Percentiles rank a stretch among this genome's conserved stretches.
Conservation (phyloP, 2,329 filamentous ascomycete species). For the Colletotrichum gigasporum region DNA sequence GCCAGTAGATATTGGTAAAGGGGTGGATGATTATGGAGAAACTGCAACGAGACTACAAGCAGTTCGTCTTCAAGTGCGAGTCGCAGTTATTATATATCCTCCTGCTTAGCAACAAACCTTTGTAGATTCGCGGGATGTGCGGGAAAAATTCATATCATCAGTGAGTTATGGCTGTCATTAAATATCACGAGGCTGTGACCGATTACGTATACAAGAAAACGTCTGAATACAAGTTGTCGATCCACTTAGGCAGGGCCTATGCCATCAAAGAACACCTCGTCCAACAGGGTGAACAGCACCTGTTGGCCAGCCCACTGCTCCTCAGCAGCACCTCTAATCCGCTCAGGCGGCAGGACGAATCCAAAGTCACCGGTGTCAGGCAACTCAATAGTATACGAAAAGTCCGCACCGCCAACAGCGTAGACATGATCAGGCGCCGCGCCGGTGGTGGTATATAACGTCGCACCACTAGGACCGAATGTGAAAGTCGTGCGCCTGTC, state of each 20-base stretch:
- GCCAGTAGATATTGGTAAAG: too few species aligned
- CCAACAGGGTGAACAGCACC: slow-evolving; percentile 41
- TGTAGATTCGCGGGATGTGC: too few species aligned
- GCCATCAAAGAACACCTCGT: slow-evolving; percentile 48
- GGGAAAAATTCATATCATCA: too few species aligned
- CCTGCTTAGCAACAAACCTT: too few species aligned
- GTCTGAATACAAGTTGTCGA: too few species aligned
- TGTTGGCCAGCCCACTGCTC: slow-evolving; percentile 48
- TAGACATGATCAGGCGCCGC: slow-evolving; percentile 41
- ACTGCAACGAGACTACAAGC: too few species aligned
- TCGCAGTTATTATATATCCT: too few species aligned
- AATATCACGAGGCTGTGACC: too few species aligned
- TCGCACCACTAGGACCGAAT: slow-evolving; percentile 47
- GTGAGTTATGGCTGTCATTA: too few species aligned
- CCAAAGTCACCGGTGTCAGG: slow-evolving; percentile 44
- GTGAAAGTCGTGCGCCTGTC: slow-evolving; percentile 45
- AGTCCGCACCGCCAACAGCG: slow-evolving; percentile 41
- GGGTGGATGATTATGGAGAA: too few species aligned
- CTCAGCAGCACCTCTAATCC: slow-evolving; percentile 46
- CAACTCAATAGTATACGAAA: slow-evolving; percentile 52
- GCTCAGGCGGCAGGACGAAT: slow-evolving; percentile 47
- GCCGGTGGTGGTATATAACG: slow-evolving; percentile 47
- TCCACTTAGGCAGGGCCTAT: slow-evolving; percentile 31
- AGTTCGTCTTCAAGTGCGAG: too few species aligned
- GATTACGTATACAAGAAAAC: too few species aligned